Conservation (phyloP, 2,329 filamentous ascomycete species). For the Hansfordia pulvinata region DNA sequence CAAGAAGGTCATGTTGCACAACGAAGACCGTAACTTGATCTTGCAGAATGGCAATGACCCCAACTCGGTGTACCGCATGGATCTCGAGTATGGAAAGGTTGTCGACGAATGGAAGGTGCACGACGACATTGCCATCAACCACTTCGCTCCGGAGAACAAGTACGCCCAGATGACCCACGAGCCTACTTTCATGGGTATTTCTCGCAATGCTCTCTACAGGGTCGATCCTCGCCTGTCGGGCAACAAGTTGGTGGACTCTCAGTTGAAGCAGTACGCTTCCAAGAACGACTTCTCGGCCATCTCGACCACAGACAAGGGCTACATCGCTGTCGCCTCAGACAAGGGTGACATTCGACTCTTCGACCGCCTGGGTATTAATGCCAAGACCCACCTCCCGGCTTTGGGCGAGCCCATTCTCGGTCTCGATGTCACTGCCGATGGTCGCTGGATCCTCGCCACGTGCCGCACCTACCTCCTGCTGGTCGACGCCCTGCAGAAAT, state of each 20-base stretch:
- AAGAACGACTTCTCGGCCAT: conserved; percentile 96
- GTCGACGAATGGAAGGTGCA: conserved; percentile 98
- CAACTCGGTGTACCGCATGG: conserved; percentile 92
- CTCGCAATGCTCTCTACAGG: conserved; percentile 83
- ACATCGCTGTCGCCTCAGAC: conserved; percentile 92
- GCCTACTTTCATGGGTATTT: conserved; percentile 89
- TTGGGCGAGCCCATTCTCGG: conserved; percentile 91
- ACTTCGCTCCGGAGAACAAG: conserved; percentile 92
- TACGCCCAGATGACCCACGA: conserved; percentile 94
- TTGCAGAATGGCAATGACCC: conserved; percentile 73
- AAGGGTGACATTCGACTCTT: conserved; percentile 97
- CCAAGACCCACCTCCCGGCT: conserved; percentile 92
- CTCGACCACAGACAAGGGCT: conserved; percentile 90
- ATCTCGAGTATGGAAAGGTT: conserved; percentile 93
- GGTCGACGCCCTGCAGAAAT: conserved; percentile 80
- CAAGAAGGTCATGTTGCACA: conserved; percentile 93
- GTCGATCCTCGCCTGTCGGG: conserved; percentile 83
- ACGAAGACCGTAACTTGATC: conserved; percentile 80
- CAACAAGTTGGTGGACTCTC: conserved; percentile 81
- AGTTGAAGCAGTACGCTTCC: conserved; percentile 90
- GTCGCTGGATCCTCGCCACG: conserved; percentile 88
- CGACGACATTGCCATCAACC: conserved; percentile 85
- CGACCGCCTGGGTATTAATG: conserved; percentile 89
- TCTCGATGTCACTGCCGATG: conserved; percentile 88
- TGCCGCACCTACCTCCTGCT: conserved; percentile 90